phyloP scores from a whole-genome alignment of 495 filamentous ascomycete species.

The Neurospora sp. region DNA sequence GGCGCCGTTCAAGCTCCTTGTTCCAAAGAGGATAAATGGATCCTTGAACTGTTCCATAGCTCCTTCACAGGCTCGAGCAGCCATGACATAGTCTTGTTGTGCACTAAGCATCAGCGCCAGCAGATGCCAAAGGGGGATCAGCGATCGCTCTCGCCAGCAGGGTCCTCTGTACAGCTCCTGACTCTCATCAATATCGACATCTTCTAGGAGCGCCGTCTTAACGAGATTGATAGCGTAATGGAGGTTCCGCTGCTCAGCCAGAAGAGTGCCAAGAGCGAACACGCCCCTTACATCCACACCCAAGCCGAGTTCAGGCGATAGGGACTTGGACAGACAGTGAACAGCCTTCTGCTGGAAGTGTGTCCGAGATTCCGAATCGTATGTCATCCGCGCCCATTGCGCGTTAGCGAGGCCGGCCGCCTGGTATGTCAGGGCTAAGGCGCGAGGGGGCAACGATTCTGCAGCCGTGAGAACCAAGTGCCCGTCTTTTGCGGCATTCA shows the following conservation, averaged over 20 bases:
- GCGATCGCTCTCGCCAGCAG: slow-evolving; percentile 42
- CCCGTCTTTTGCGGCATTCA: slow-evolving; percentile 26
- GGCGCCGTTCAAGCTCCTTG: slow-evolving; percentile 29
- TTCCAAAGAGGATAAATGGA: slow-evolving; percentile 46
- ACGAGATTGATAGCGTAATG: slow-evolving; percentile 66
- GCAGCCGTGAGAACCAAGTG: slow-evolving; percentile 11
- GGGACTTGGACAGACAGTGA: slow-evolving; percentile 57
- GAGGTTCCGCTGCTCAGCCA: slow-evolving; percentile 73
- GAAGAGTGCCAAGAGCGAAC: slow-evolving; percentile 67
- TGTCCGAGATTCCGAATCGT: slow-evolving; percentile 55
- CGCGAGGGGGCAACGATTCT: slow-evolving; percentile 34
- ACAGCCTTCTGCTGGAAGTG: slow-evolving; percentile 65
- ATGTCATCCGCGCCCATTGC: slow-evolving; percentile 74
- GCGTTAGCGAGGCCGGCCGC: slow-evolving; percentile 76
- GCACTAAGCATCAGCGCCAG: slow-evolving; percentile 78
- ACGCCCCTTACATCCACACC: slow-evolving; percentile 57
- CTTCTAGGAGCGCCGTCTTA: slow-evolving; percentile 44
- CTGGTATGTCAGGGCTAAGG: slow-evolving; percentile 60
- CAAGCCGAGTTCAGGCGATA: slow-evolving; percentile 52
- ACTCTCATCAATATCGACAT: slow-evolving; percentile 23
- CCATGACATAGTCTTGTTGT: slow-evolving; percentile 71
- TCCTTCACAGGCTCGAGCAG: slow-evolving; percentile 71
- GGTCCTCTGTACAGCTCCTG: slow-evolving; percentile 28
- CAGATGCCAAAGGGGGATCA: slow-evolving; percentile 74
- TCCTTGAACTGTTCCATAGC: slow-evolving; percentile 79